Conservation (phyloP, 257 asterid species). For the Paraleonurus japonicus region DNA sequence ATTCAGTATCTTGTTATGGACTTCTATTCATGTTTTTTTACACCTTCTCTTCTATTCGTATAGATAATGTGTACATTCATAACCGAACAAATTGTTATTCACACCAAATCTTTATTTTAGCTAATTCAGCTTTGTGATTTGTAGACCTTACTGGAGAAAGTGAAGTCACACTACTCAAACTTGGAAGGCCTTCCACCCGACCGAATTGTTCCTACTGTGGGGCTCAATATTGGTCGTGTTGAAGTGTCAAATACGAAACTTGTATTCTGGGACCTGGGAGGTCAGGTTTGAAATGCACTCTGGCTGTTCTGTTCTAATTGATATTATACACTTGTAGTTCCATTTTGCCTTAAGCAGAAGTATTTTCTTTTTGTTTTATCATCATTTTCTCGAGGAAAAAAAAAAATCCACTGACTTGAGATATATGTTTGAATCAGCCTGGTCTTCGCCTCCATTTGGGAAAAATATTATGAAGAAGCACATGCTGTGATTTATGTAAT, state of each 20-base stretch:
- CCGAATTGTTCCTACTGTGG: constrained; percentile 93
- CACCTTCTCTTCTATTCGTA: not conserved
- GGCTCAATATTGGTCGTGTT: constrained; percentile 87
- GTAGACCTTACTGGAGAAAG: constrained; percentile 85
- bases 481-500: constrained; percentile 78
- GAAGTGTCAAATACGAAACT: constrained; percentile 77
- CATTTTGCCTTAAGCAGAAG: not conserved
- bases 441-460: constrained; percentile 95
- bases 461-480: constrained; percentile 91
- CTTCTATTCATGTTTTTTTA: not conserved
- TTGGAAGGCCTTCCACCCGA: constrained; percentile 90
- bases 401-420: constrained; percentile 16
- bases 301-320: constrained; percentile 21
- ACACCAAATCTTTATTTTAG: constrained; percentile 1
- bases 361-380: not conserved
- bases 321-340: not conserved
- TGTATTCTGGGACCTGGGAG: constrained; percentile 97
- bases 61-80: not conserved
- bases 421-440: constrained; percentile 49
- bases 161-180: constrained; percentile 78
- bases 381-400: not conserved
- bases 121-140: constrained; percentile 27
- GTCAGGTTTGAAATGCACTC: constrained; percentile 68
- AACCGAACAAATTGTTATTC: not conserved
- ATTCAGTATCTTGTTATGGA: not conserved